These are phyloP conservation scores for Scenedesmus sp. DNA, from an alignment of 163 green algal species.

Conservation along the genomic window DNA sequence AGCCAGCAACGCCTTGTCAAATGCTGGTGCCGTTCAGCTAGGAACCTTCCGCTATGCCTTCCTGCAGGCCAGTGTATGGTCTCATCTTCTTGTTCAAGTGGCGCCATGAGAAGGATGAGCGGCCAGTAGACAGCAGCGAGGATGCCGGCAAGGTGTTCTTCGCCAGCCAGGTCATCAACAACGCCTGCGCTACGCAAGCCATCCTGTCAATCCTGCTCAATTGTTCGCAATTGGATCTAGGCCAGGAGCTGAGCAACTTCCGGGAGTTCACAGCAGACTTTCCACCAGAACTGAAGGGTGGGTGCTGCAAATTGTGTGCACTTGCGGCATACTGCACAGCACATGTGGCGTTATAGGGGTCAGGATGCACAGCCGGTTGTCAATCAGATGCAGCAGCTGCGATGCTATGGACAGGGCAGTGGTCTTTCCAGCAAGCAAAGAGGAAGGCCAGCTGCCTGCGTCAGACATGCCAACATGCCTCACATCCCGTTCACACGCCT, in stretches of 20 bases:
- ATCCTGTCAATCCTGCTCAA: constrained; percentile 98
- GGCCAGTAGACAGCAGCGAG: constrained; percentile 69
- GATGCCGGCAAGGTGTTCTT: constrained; percentile 89
- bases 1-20: not conserved
- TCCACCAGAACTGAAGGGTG: constrained; percentile 92
- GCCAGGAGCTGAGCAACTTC: constrained; percentile 86
- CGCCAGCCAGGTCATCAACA: constrained; percentile 96
- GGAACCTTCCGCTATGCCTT: not conserved
- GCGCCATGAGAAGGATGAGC: constrained; percentile 78
- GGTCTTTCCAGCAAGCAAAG: no score
- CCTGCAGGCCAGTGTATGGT: constrained; percentile 92
- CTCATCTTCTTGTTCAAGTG: constrained; percentile 99
- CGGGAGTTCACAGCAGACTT: constrained; percentile 95
- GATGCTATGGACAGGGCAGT: no score
- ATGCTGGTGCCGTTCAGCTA: not conserved
- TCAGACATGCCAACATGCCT: no score
- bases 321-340: not conserved
- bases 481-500: no score
- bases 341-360: constrained; percentile 86
- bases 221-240: constrained; percentile 80
- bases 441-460: no score
- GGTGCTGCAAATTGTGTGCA: not conserved
- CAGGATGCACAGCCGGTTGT: not conserved
- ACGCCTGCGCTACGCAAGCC: constrained; percentile 98
- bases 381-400: no score